Conservation (phyloP, 768 basidiomycete genomes). For the Lentinula sp. region DNA sequence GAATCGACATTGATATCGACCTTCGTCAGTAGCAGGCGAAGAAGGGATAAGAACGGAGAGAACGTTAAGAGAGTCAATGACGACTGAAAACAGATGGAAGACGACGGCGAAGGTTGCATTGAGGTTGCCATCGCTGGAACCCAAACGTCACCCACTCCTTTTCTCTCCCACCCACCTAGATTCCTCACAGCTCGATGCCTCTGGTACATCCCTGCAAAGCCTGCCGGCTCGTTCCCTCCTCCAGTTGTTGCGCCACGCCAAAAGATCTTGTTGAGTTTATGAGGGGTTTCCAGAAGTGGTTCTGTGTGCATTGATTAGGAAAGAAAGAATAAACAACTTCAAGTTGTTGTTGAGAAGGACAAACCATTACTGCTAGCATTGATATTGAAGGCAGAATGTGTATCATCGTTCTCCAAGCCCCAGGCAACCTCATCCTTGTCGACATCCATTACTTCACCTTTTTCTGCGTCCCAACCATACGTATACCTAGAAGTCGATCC, state of each 20-base stretch:
- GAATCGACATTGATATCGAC: too few species aligned
- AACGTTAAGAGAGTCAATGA: too few species aligned
- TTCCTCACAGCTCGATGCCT: conserved; percentile 83
- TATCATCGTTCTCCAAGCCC: background rate
- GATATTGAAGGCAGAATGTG: background rate
- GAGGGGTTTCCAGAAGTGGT: background rate
- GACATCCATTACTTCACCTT: conserved; percentile 63
- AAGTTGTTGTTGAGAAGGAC: too few species aligned
- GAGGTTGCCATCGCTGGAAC: too few species aligned
- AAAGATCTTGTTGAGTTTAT: conserved; percentile 41
- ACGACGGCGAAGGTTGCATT: too few species aligned
- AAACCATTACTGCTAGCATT: too few species aligned
- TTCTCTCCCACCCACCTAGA: conserved; percentile 33
- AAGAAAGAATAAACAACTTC: too few species aligned
- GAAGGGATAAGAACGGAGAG: too few species aligned
- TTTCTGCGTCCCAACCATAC: conserved; percentile 83
- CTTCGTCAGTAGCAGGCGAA: too few species aligned
- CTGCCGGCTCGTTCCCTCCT: conserved; percentile 81
- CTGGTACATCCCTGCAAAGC: conserved; percentile 79
- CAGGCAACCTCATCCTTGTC: conserved; percentile 70
- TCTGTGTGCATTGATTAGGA: background rate
- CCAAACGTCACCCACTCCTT: conserved; percentile 16
- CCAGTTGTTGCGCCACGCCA: conserved; percentile 98
- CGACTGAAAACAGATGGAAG: too few species aligned
- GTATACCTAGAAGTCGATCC: conserved; percentile 77